Base-by-base conservation (phyloP, 2,329 filamentous ascomycete species). In the Rutstroemia sp. region DNA sequence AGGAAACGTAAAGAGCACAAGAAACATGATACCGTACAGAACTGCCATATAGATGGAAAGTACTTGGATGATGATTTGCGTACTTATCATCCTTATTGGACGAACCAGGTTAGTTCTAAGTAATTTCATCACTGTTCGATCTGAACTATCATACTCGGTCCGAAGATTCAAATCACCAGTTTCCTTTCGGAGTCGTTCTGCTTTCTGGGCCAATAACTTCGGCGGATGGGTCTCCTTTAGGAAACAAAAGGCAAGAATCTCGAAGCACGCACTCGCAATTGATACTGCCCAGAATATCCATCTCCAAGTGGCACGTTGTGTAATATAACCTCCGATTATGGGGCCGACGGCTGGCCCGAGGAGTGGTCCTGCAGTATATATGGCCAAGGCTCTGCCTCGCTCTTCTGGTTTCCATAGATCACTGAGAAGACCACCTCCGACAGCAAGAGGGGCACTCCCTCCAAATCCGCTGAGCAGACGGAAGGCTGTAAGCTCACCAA, bases 401-500 rank as follows among this genome's bases (percentile, higher is more conserved):
- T 79, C 67, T 54, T 78, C 72, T 0, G 73, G 70, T 0, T 61
- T 63, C 73, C 73, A 80, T 2, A 74, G 63, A 60, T 80, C 77
- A 0, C 69, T 68, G 0, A 80, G 57, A 9, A 64, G 73, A 48
- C 84, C 84, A 38, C 82, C 82, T 10, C 60, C 63, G 59, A 84
- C 83, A 0, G 84, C 85, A 9, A 88, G 44, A 4, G 56, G 49
- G n/a, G 60, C 51, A 21, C 77, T 9, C 71, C 84, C 86, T 48
- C 84, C 83, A n/a, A 81, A 69, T 8, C 86, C 87, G 3, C 78
- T 76, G 2, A 87, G 62, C 60, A 87, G 78, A 1, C 84, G 79
- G 62, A 86, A 83, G n/a, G 70, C 74, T 45, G 84, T 76, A 37
- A 86, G 71, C 42, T 75, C 66, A 12, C 66, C 69, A 17, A 79